phyloP scores from a whole-genome alignment of 2,329 filamentous ascomycete genomes.

The Ophiocordyceps camponoti-saundersi region DNA sequence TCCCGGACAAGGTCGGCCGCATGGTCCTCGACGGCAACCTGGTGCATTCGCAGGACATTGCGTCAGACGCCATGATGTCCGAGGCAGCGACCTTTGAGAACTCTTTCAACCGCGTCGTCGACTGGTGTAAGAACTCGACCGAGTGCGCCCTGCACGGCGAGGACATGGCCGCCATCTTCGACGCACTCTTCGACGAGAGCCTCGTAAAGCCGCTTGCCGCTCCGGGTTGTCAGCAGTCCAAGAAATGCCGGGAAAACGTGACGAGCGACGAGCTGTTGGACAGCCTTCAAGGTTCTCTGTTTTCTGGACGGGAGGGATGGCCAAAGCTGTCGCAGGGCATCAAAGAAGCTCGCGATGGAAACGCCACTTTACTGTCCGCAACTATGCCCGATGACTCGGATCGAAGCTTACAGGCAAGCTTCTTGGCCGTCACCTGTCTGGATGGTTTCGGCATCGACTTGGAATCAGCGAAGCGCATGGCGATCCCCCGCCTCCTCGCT shows the following conservation, averaged over 20 bases:
- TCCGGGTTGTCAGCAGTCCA: background rate
- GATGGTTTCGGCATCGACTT: background rate
- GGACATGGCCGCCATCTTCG: background rate
- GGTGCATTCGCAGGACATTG: slow-evolving; percentile 4
- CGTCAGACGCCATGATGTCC: background rate
- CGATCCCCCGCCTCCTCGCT: background rate
- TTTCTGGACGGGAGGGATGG: background rate
- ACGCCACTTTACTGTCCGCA: background rate
- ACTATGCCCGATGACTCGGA: background rate
- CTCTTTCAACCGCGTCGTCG: background rate
- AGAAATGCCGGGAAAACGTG: background rate
- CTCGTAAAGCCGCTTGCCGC: background rate
- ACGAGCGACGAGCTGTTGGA: background rate
- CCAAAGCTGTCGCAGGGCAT: background rate
- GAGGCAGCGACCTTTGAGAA: slow-evolving; percentile 1
- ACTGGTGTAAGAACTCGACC: slow-evolving; percentile 1
- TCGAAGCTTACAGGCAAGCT: background rate
- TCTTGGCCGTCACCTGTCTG: slow-evolving; percentile 1
- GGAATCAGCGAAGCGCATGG: background rate
- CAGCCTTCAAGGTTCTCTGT: background rate
- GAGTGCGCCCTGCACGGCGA: background rate
- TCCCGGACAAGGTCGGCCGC: slow-evolving; percentile 22
- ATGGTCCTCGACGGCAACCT: slow-evolving; percentile 21
- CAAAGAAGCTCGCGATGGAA: background rate
- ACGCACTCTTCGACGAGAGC: background rate